Conservation (phyloP, 352 stramenopile species). For the Globisporangium heterothallicum region DNA sequence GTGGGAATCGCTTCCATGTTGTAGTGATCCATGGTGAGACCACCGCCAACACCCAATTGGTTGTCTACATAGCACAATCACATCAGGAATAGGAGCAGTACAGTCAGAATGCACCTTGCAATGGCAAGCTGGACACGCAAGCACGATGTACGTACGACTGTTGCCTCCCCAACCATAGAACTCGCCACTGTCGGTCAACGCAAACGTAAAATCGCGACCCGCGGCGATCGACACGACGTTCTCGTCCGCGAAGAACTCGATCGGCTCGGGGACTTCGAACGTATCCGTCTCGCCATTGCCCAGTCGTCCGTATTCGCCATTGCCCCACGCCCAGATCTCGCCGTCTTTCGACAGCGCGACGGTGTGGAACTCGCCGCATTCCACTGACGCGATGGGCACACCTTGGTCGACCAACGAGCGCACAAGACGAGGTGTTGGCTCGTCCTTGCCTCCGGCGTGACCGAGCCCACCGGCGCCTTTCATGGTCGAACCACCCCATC, state of each 20-base stretch:
- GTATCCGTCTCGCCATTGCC: slow-evolving; percentile 86
- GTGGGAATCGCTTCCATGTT: slow-evolving; percentile 92
- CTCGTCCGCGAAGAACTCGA: slow-evolving; percentile 80
- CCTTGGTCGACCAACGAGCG: slow-evolving; percentile 74
- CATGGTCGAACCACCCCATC: slow-evolving; percentile 82
- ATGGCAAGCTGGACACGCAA: too few relatives aligned
- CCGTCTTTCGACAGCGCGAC: slow-evolving; percentile 84
- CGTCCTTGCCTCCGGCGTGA: slow-evolving; percentile 69
- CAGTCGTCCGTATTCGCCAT: slow-evolving; percentile 88
- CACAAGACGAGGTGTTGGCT: slow-evolving; percentile 62
- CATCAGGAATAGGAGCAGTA: too few relatives aligned
- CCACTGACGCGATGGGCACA: slow-evolving; percentile 62
- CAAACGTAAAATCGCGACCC: slow-evolving; percentile 89
- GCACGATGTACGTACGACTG: slow-evolving; percentile 79
- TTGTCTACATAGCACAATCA: slow-evolving; percentile 44
- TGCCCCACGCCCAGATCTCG: slow-evolving; percentile 90
- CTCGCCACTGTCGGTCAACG: slow-evolving; percentile 74
- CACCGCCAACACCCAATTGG: slow-evolving; percentile 86
- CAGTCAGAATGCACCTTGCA: too few relatives aligned
- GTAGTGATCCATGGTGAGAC: slow-evolving; percentile 90
- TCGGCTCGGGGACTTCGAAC: slow-evolving; percentile 74
- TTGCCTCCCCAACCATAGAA: slow-evolving; percentile 92
- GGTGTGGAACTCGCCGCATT: slow-evolving; percentile 88
- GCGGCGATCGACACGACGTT: slow-evolving; percentile 64
- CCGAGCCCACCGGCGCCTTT: slow-evolving; percentile 71